Percentiles rank a stretch among this genome's conserved stretches.
Evolutionary conservation across 2,329 filamentous ascomycete species (phyloP).

Genomic region (Botrytis squamosa): DNA sequence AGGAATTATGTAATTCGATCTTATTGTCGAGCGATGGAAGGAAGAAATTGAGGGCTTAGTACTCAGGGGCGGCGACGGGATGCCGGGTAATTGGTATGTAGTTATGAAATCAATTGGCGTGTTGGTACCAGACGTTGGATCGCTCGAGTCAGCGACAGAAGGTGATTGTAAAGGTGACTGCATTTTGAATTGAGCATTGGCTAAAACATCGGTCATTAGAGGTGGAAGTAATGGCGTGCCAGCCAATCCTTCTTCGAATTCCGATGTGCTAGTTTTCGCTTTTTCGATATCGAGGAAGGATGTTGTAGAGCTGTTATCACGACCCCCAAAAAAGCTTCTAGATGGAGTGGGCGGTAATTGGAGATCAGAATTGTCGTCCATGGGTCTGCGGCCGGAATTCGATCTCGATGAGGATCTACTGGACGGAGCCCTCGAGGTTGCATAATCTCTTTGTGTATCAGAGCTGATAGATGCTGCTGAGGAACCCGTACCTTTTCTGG

Average conservation of each 20-base stretch:
- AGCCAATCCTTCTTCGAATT: constrained; percentile 62
- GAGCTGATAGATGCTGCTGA: constrained; percentile 28
- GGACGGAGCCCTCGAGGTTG: constrained; percentile 60
- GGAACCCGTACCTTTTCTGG: constrained; percentile 45
- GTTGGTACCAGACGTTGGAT: constrained; percentile 43
- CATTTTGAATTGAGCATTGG: constrained; percentile 52
- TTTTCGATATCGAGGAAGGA: constrained; percentile 52
- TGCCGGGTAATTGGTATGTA: constrained; percentile 46
- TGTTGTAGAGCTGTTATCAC: constrained; percentile 47
- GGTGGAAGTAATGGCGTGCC: constrained; percentile 85
- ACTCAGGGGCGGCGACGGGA: constrained; percentile 72
- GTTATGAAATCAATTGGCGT: constrained; percentile 45
- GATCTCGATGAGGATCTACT: constrained; percentile 79
- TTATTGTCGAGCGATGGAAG: constrained; percentile 51
- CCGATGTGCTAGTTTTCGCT: constrained; percentile 48
- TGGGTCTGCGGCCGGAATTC: constrained; percentile 50
- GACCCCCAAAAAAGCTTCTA: constrained; percentile 60
- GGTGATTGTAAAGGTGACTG: constrained; percentile 87
- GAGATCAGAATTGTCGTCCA: constrained; percentile 49
- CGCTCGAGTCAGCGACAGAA: constrained; percentile 60
- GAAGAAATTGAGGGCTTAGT: constrained; percentile 76
- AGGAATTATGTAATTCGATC: constrained; percentile 49
- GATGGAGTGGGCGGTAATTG: constrained; percentile 61
- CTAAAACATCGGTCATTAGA: constrained; percentile 58
- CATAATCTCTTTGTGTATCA: constrained; percentile 32